Evolutionary conservation across 768 basidiomycete genomes (phyloP), one percentile per base, ranked within the genome.

Genomic region (Rhodocollybia butyracea): DNA sequence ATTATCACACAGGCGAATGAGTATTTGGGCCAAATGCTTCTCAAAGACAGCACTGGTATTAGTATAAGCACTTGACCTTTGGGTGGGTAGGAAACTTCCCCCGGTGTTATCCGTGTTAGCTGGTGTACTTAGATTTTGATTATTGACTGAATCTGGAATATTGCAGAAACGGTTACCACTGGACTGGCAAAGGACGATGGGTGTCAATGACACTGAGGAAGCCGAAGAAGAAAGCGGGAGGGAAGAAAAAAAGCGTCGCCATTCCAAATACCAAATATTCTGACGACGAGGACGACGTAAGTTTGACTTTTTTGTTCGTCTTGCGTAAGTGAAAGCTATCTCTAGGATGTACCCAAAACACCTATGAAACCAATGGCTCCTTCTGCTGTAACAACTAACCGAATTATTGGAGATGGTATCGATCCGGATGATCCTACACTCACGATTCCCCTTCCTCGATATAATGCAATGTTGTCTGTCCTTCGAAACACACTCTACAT

Each of bases 381-480:
- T 46, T 31, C 55, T 8, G 29, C 34, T 30, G 47, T 45, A 11
- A 12, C 56, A 22, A 58, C 43, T 3, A 57, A 39, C n/a, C 55
- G 52, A n/a, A 45, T 59, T 13, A 59, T 27, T 15, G 53, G 59
- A 31, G 48, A 38, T 24, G 79, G 80, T 21, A 48, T 64, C 10
- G 84, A 88, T 59, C 73, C 77, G 0, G 82, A 89, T 51, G 90
- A 92, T 63, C 87, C 90, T 0, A 69, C 73, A 34, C 64, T 78
- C 57, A 84, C 87, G 0, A 70, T 73, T 1, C 94, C 94, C 0
- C 73, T 86, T 17, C 77, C 85, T 1, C 78, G 91, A 7, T 95
- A 94, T 68, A 96, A 95, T 62, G 80, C 91, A 3, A 94, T 96
- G 92, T 74, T 94, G 6, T 84, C 91, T 0, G 85, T 94, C 6